Base-by-base conservation (phyloP, 768 basidiomycete species). In the Suillus ampliporus region DNA sequence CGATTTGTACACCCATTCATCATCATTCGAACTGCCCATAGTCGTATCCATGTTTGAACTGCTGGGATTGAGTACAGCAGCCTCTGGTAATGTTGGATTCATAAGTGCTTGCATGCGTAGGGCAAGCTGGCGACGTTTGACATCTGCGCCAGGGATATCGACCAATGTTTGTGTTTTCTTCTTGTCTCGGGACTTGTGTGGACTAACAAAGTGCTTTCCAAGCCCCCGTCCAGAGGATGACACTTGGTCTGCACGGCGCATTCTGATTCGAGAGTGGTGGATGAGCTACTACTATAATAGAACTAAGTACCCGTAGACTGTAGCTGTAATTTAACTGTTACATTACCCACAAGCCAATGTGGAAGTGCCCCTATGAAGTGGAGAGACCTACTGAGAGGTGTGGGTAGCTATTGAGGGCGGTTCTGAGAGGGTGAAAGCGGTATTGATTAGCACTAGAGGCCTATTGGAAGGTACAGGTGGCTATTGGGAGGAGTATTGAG, bases 111-210 rank as follows among this genome's bases (percentile, higher is more conserved):
- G 14, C 17, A 62, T 43, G 44, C 11, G 11, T n/a, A 37, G 23
- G 21, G 26, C 56, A 4, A 57, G 56, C n/a, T 44, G 44, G n/a
- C 28, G 61, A 9, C 38, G 23, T 41, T 54, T 19, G 19, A 35
- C 34, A n/a, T 61, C 50, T 3, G 15, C 31, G 3, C 51, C 51
- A 17, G 51, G 60, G 26, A 61, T 61, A 17, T 15, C 21, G 17
- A 61, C 26, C 15, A 26, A 54, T 7, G 51, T 61, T 28, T 54
- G 60, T 1, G 54, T 62, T 54, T 68, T 64, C 13, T 7, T 46
- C 44, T 46, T 21, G 21, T 46, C 44, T 46, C 7, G 44, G 7
- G 44, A 46, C 44, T 23, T 46, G 44, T 5, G 1, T 7, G 44
- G 44, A 46, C 44, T 46, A 3, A 46, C 44, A 23, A 21, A 46